A percentile compares a stretch with the other conserved stretches of the same genome.
phyloP scores from a whole-genome alignment of 2,329 filamentous ascomycete species.

The Colletotrichum tofieldiae region DNA sequence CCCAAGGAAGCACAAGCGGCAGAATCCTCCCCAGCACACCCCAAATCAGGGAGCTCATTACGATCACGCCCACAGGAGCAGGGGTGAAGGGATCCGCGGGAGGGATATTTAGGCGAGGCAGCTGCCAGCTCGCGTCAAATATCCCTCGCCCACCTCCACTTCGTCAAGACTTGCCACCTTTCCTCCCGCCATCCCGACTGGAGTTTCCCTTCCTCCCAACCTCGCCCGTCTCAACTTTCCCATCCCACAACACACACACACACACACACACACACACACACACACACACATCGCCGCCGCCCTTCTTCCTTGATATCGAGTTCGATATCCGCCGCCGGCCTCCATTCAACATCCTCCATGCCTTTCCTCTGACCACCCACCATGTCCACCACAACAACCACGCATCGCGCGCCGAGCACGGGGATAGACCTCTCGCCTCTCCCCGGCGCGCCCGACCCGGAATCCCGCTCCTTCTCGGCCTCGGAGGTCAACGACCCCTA shows the following conservation, averaged over 20 bases:
- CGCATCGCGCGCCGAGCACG: slow-evolving; percentile 9
- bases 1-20: slow-evolving; percentile 12
- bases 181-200: not conserved
- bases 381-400: slow-evolving; percentile 11
- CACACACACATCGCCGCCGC: too few species aligned
- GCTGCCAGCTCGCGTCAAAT: slow-evolving; percentile 30
- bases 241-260: not conserved
- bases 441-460: slow-evolving; percentile 28
- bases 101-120: slow-evolving; percentile 13
- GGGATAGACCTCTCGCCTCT: slow-evolving; percentile 22
- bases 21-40: slow-evolving; percentile 5
- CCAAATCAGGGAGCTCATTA: slow-evolving; percentile 13
- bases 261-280: too few species aligned
- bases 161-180: slow-evolving; percentile 26
- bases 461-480: slow-evolving; percentile 38
- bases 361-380: not conserved
- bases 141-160: slow-evolving; percentile 11
- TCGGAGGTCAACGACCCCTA: slow-evolving; percentile 78
- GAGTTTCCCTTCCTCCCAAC: slow-evolving; percentile 14
- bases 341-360: not conserved
- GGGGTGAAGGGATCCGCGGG: not conserved
- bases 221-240: slow-evolving; percentile 35
- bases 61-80: not conserved
- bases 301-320: slow-evolving; percentile 1
- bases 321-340: not conserved